Conservation (phyloP, 2,329 filamentous ascomycete genomes). For the Helotiales sp. region DNA sequence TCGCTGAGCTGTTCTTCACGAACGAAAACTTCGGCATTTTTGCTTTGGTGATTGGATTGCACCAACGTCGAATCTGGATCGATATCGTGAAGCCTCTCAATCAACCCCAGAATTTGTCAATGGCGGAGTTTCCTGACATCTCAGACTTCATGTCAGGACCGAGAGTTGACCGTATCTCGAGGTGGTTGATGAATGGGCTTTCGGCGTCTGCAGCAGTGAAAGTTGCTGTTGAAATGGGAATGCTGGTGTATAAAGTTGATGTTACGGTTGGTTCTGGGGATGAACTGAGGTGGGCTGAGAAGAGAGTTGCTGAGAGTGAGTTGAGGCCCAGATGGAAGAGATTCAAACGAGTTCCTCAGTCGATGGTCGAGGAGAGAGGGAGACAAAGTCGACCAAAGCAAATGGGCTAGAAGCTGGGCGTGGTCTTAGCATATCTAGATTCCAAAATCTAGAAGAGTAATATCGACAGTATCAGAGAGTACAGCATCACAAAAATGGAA, state of each 20-base stretch:
- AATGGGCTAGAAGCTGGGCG: too few relatives aligned
- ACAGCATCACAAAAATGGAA: neutral
- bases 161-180: slow-evolving; percentile 2
- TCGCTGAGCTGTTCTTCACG: neutral
- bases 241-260: neutral
- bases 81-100: neutral
- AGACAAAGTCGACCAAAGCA: neutral
- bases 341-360: too few relatives aligned
- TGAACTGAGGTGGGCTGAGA: neutral
- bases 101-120: neutral
- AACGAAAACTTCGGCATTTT: neutral
- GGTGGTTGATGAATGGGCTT: neutral
- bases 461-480: neutral
- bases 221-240: neutral
- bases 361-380: neutral
- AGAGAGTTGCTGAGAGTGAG: neutral
- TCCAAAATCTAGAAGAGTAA: neutral
- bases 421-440: too few relatives aligned
- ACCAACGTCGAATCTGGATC: neutral
- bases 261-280: neutral
- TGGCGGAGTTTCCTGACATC: neutral
- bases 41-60: neutral
- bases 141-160: neutral
- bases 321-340: neutral
- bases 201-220: neutral